Evolutionary conservation across 352 stramenopile species (phyloP).

Genomic region (Phytophthora megakarya): DNA sequence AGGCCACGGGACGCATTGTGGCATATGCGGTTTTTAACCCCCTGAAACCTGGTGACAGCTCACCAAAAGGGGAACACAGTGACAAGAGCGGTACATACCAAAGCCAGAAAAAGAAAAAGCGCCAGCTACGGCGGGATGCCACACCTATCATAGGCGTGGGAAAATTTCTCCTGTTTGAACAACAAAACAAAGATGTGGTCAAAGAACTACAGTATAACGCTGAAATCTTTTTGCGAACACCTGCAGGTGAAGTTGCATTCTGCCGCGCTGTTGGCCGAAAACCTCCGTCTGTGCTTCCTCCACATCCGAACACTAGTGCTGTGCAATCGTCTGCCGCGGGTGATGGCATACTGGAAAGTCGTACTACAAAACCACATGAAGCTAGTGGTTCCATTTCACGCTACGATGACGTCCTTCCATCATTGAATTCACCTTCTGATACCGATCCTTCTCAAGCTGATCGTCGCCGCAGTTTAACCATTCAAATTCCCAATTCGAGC

Average conservation of each 20-base stretch:
- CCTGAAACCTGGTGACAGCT: conserved; percentile 34
- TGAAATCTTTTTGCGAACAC: conserved; percentile 77
- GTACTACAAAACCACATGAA: conserved; percentile 17
- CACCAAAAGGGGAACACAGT: conserved; percentile 19
- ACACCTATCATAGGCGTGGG: conserved; percentile 70
- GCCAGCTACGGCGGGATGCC: conserved; percentile 71
- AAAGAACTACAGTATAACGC: conserved; percentile 91
- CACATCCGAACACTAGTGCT: conserved; percentile 34
- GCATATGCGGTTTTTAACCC: conserved; percentile 79
- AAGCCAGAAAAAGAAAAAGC: conserved; percentile 75
- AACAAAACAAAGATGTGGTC: conserved; percentile 91
- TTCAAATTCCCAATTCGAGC: conserved; percentile 35
- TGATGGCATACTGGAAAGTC: conserved; percentile 17
- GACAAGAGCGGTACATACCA: conserved; percentile 33
- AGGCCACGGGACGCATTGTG: conserved; percentile 82
- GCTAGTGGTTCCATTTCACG: conserved; percentile 16
- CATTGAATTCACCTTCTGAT: conserved; percentile 13
- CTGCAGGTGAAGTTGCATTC: conserved; percentile 74
- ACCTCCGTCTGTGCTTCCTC: conserved; percentile 56
- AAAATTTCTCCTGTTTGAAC: conserved; percentile 88
- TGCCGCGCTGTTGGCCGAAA: conserved; percentile 70
- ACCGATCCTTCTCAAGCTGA: conserved; percentile 21
- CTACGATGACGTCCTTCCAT: conserved; percentile 39
- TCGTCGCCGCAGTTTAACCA: conserved; percentile 30
- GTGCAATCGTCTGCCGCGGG: background rate